A percentile compares a stretch with the other conserved stretches of the same genome.
phyloP scores from a whole-genome alignment of 805 yeast genomes.

The Jamesozyma lodderae region DNA sequence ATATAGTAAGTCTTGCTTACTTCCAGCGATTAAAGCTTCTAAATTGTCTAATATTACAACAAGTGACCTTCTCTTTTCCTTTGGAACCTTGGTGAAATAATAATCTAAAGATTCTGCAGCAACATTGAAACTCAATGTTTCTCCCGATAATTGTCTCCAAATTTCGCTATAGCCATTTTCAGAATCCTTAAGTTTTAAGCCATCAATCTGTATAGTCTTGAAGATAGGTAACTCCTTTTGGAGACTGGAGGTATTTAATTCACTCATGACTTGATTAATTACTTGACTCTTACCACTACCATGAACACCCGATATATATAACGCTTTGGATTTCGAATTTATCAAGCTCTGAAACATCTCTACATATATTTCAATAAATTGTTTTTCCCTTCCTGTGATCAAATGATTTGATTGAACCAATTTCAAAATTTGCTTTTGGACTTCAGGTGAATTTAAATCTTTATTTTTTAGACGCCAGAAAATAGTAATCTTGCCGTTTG shows the following conservation, averaged over 20 bases:
- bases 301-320: constrained; percentile 90
- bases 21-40: constrained; percentile 43
- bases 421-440: neutral
- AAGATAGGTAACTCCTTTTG: constrained; percentile 40
- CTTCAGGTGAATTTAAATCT: neutral
- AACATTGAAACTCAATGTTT: constrained; percentile 46
- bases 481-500: neutral
- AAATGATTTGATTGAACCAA: neutral
- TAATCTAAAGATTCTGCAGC: constrained; percentile 61
- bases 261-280: constrained; percentile 69
- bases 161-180: constrained; percentile 68
- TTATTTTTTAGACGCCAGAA: neutral
- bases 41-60: constrained; percentile 79
- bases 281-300: constrained; percentile 97
- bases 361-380: constrained; percentile 58
- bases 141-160: constrained; percentile 65
- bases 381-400: constrained; percentile 30
- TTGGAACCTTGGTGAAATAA: constrained; percentile 42
- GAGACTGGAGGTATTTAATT: constrained; percentile 38
- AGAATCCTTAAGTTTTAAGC: constrained; percentile 70
- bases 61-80: constrained; percentile 36
- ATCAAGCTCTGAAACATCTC: constrained; percentile 62
- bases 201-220: constrained; percentile 77
- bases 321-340: constrained; percentile 67
- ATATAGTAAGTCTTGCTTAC: neutral